Percentiles rank a stretch among this genome's conserved stretches.
Conservation (phyloP, 73 alveolate genomes). For the Symbiodinium natans region DNA sequence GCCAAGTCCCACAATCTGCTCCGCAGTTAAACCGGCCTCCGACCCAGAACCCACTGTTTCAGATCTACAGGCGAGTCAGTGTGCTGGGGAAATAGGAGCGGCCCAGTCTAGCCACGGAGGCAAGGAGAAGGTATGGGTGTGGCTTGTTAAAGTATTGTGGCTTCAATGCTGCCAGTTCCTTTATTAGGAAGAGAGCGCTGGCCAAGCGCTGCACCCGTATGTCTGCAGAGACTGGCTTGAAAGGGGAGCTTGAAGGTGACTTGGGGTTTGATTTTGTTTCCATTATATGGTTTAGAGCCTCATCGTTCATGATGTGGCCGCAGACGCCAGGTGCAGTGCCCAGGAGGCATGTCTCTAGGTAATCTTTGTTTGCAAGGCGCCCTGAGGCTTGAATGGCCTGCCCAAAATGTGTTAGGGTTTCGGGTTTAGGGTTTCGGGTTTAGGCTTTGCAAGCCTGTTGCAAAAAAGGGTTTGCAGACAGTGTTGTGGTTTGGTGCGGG, state of each 20-base stretch:
- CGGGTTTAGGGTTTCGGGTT: not conserved
- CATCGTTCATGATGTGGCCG: not conserved
- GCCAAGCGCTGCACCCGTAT: not conserved
- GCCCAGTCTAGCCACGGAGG: not conserved
- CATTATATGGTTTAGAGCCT: not conserved
- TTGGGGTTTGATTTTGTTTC: not conserved
- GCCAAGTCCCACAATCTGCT: no score
- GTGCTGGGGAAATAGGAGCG: no score
- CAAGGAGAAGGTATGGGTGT: not conserved
- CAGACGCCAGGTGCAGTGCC: not conserved
- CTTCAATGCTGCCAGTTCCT: not conserved
- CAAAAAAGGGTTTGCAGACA: no score
- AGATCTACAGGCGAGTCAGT: no score
- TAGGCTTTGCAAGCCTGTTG: not conserved
- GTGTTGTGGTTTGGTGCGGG: no score
- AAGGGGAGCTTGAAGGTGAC: not conserved
- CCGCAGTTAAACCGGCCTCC: no score
- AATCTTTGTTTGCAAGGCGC: not conserved
- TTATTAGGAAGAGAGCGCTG: not conserved
- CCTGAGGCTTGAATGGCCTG: not conserved
- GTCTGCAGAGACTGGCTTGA: not conserved
- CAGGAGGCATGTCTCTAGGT: not conserved
- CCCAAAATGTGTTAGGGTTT: not conserved
- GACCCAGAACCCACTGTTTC: no score
- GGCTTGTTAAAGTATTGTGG: not conserved